phyloP scores from a whole-genome alignment of 306 rosid genomes.

The Cucumis melo region DNA sequence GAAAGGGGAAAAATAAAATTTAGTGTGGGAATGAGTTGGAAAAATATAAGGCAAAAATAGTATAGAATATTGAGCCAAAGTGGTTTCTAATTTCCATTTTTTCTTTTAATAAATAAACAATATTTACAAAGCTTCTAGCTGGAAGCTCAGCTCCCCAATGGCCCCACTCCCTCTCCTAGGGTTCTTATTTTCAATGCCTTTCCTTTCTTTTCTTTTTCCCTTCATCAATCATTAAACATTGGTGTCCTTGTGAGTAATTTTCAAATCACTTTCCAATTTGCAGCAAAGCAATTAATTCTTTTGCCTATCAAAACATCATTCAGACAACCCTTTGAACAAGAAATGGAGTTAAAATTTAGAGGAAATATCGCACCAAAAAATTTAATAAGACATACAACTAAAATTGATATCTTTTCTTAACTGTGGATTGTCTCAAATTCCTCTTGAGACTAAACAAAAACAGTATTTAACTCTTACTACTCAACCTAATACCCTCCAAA shows the following conservation, averaged over 20 bases:
- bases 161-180: not conserved
- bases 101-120: not conserved
- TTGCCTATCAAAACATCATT: not conserved
- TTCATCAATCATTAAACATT: not conserved
- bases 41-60: not conserved
- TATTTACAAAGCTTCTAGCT: not conserved
- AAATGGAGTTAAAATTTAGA: no score
- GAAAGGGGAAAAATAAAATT: not conserved
- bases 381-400: no score
- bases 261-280: not conserved
- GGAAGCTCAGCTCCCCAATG: constrained; percentile 3
- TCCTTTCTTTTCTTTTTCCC: not conserved
- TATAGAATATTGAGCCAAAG: not conserved
- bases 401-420: no score
- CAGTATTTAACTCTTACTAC: no score
- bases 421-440: no score
- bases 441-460: no score
- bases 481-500: no score
- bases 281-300: not conserved
- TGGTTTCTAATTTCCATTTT: no score
- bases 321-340: no score
- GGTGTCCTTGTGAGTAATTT: not conserved
- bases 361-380: no score
- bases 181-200: not conserved
- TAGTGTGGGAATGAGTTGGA: not conserved